These are phyloP conservation scores for Linderniella brevidens DNA, from an alignment of 257 asterid species.

Conservation along the genomic window DNA sequence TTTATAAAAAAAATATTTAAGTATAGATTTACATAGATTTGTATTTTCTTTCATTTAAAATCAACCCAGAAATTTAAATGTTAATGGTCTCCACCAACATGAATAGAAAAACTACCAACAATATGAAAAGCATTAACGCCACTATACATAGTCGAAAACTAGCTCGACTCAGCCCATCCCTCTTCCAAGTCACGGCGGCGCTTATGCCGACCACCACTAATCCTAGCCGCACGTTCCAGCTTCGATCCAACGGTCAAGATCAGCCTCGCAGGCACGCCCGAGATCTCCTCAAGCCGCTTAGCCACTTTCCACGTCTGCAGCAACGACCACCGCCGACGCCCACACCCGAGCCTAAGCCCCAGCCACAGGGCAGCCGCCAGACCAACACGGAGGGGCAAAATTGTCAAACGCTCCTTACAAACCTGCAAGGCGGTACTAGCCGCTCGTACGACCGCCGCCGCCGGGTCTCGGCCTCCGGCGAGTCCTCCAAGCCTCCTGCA, in stretches of 20 bases:
- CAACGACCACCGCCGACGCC: neutral
- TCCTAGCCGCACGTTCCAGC: neutral
- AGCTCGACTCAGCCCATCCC: slow-evolving; percentile 1
- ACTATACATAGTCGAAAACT: too few species aligned
- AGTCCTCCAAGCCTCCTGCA: neutral
- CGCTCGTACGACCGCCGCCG: neutral
- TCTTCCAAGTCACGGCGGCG: neutral
- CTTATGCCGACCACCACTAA: neutral
- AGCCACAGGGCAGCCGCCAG: neutral
- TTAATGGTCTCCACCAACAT: too few species aligned
- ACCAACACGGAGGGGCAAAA: neutral
- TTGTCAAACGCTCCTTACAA: neutral
- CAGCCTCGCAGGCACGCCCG: neutral
- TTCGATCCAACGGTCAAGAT: neutral
- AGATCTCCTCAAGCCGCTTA: neutral
- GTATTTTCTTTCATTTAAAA: too few species aligned
- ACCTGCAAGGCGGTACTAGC: neutral
- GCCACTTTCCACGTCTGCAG: neutral
- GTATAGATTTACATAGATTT: too few species aligned
- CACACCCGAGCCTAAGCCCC: neutral
- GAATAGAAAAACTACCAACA: too few species aligned
- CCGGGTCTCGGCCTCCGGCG: neutral
- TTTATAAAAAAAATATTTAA: too few species aligned
- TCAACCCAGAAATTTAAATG: too few species aligned
- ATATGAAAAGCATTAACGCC: too few species aligned